These are phyloP conservation scores for Scutellaria minor DNA, from an alignment of 257 asterid species.

Conservation along the genomic window DNA sequence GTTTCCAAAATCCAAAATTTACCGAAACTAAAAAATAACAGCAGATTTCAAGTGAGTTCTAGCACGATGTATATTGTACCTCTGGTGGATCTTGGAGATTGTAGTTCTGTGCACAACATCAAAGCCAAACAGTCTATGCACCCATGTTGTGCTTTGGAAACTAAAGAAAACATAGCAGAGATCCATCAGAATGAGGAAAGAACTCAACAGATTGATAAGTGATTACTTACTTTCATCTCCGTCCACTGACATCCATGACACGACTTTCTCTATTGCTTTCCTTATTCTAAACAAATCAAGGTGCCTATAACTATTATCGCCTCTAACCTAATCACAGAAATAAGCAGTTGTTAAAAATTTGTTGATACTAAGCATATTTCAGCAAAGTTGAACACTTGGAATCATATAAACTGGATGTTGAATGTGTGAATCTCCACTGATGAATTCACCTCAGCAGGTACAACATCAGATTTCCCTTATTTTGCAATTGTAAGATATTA, in stretches of 20 bases:
- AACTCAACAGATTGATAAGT: constrained; percentile 25
- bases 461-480: too few species aligned
- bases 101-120: constrained; percentile 75
- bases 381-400: constrained; percentile 14
- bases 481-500: too few species aligned
- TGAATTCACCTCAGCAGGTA: too few species aligned
- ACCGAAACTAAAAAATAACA: too few species aligned
- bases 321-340: constrained; percentile 60
- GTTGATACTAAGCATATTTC: background rate
- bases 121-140: constrained; percentile 93
- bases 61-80: constrained; percentile 28
- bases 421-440: too few species aligned
- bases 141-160: constrained; percentile 90
- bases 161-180: constrained; percentile 42
- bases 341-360: background rate
- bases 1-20: too few species aligned
- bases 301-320: constrained; percentile 51
- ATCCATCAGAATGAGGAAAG: constrained; percentile 31
- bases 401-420: constrained; percentile 29
- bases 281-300: constrained; percentile 58
- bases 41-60: too few species aligned
- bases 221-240: constrained; percentile 66
- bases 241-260: constrained; percentile 67
- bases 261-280: constrained; percentile 52
- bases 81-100: constrained; percentile 47